Conservation (phyloP, 331 rosid species). For the Cydonia oblonga region DNA sequence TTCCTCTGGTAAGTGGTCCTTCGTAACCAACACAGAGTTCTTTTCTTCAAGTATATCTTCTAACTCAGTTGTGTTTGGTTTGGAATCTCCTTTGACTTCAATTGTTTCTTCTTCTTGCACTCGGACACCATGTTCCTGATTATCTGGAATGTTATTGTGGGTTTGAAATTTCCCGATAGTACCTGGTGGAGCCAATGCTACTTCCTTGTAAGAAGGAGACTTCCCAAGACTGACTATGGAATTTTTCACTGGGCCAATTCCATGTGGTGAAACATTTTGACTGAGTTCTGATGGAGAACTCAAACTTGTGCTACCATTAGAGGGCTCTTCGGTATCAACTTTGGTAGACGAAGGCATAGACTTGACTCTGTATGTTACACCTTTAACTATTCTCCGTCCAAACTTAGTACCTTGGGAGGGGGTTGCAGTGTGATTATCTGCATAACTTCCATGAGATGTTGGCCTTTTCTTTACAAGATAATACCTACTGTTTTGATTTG, state of each 20-base stretch:
- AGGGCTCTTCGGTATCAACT: slow-evolving; percentile 26
- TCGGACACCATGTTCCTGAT: slow-evolving; percentile 25
- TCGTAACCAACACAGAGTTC: slow-evolving; percentile 13
- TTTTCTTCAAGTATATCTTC: slow-evolving; percentile 28
- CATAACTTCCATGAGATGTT: slow-evolving; percentile 51
- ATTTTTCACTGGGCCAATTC: slow-evolving; percentile 42
- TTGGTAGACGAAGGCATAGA: slow-evolving; percentile 45
- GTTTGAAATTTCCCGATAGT: slow-evolving; percentile 62
- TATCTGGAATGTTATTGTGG: slow-evolving; percentile 31
- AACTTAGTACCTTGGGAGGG: slow-evolving; percentile 55
- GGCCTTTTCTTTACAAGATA: slow-evolving; percentile 73
- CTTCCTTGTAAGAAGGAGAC: slow-evolving; percentile 98
- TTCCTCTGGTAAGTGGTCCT: slow-evolving; percentile 38
- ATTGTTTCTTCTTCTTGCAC: slow-evolving; percentile 31
- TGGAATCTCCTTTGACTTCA: slow-evolving; percentile 28
- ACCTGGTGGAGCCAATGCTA: slow-evolving; percentile 97
- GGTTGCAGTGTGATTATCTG: slow-evolving; percentile 47
- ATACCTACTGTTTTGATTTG: slow-evolving; percentile 44
- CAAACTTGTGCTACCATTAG: slow-evolving; percentile 24
- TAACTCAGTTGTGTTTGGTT: slow-evolving; percentile 24
- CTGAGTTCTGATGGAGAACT: slow-evolving; percentile 34
- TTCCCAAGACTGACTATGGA: slow-evolving; percentile 70
- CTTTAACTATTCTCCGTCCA: slow-evolving; percentile 69
- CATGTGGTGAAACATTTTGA: slow-evolving; percentile 26
- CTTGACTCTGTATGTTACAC: slow-evolving; percentile 82